These are phyloP conservation scores for Phyllostachys edulis DNA, from an alignment of 176 grass and related monocot genomes.

Conservation along the genomic window DNA sequence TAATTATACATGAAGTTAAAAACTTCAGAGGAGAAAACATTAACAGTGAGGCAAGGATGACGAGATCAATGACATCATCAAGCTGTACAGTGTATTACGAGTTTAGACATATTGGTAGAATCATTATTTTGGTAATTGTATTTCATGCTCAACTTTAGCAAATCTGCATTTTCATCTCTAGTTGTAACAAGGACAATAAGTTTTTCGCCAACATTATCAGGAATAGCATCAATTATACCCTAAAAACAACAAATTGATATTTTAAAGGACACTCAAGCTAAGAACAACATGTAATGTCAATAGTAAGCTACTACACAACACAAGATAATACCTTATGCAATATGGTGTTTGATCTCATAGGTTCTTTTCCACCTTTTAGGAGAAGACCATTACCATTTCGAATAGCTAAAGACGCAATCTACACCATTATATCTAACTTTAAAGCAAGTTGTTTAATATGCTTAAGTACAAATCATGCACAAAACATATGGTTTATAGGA, in stretches of 20 bases:
- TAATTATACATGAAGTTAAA: slow-evolving; percentile 9
- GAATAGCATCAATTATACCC: slow-evolving; percentile 87
- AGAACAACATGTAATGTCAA: slow-evolving; percentile 3
- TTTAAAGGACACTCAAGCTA: slow-evolving; percentile 9
- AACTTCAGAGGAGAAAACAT: background rate
- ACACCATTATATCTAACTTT: background rate
- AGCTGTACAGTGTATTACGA: slow-evolving; percentile 52
- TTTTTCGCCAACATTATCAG: slow-evolving; percentile 60
- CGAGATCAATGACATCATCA: slow-evolving; percentile 97
- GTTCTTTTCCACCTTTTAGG: slow-evolving; percentile 96
- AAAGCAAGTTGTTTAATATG: slow-evolving; percentile 8
- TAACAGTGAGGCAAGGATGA: slow-evolving; percentile 40
- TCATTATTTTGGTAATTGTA: slow-evolving; percentile 4
- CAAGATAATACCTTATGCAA: slow-evolving; percentile 76
- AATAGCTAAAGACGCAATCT: slow-evolving; percentile 99
- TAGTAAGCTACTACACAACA: background rate
- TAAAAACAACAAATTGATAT: slow-evolving; percentile 18
- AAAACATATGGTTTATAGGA: background rate
- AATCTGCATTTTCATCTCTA: slow-evolving; percentile 89
- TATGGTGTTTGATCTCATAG: slow-evolving; percentile 84
- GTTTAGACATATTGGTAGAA: slow-evolving; percentile 30
- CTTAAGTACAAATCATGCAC: background rate
- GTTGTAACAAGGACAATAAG: slow-evolving; percentile 88
- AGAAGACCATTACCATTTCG: slow-evolving; percentile 96
- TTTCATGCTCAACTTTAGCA: slow-evolving; percentile 65